Percentiles rank a stretch among this genome's conserved stretches.
Conservation (phyloP, 225 moss, liverwort and hornwort species). For the Physcomitrium patens region DNA sequence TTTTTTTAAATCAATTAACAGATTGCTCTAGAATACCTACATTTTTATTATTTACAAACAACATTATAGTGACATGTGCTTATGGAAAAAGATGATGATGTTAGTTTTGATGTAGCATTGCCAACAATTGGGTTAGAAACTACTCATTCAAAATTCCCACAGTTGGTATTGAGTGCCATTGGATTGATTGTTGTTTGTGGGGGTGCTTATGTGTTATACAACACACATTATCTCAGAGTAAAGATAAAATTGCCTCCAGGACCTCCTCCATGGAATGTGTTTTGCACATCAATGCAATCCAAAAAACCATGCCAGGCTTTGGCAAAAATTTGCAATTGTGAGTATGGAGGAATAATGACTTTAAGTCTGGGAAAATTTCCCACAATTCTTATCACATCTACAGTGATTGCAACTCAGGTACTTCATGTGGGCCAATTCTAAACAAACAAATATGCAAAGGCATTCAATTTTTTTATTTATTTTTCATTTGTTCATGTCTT, state of each 20-base stretch:
- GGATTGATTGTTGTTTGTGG: constrained; percentile 42
- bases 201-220: constrained; percentile 36
- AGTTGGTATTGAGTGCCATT: constrained; percentile 32
- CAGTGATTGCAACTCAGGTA: constrained; percentile 41
- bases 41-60: too few relatives aligned
- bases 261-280: constrained; percentile 52
- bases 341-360: constrained; percentile 68
- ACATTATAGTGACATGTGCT: too few relatives aligned
- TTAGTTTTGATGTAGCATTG: too few relatives aligned
- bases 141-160: background rate
- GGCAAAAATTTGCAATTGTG: constrained; percentile 52
- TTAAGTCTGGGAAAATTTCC: constrained; percentile 53
- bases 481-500: too few relatives aligned
- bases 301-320: constrained; percentile 50
- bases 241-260: constrained; percentile 55
- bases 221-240: background rate
- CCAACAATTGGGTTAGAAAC: background rate
- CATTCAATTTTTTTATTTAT: too few relatives aligned
- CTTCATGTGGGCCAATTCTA: background rate
- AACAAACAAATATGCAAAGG: too few relatives aligned
- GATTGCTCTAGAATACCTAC: too few relatives aligned
- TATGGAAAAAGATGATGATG: too few relatives aligned
- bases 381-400: constrained; percentile 63
- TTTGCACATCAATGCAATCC: constrained; percentile 53
- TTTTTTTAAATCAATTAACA: too few relatives aligned